phyloP scores from a whole-genome alignment of 177 flowering plant genomes.

The Vitis hybrid region DNA sequence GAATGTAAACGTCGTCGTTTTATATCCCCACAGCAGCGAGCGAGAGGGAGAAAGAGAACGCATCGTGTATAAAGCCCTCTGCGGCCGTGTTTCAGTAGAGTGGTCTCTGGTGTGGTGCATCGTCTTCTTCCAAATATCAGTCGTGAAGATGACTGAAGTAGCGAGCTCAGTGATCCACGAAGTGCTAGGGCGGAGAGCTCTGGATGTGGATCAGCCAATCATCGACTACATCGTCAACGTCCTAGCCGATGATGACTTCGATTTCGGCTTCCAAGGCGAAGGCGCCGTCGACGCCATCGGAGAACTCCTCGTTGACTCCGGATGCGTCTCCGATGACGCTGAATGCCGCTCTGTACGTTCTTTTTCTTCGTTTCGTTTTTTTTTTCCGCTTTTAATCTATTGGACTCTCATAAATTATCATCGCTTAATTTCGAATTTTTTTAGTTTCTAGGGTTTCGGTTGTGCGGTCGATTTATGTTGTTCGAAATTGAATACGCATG shows the following conservation, averaged over 20 bases:
- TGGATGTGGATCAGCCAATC: constrained; percentile 87
- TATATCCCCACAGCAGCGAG: too few species aligned
- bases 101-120: not conserved
- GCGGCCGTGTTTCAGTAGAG: not conserved
- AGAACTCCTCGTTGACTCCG: constrained; percentile 83
- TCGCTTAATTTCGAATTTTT: not conserved
- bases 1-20: too few species aligned
- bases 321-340: constrained; percentile 63
- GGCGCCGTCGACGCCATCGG: constrained; percentile 90
- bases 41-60: too few species aligned
- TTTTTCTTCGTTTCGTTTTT: not conserved
- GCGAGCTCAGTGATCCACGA: constrained; percentile 80
- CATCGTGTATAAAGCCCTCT: too few species aligned
- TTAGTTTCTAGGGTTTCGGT: not conserved
- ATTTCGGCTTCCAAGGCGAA: constrained; percentile 88
- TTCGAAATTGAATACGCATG: too few species aligned
- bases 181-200: constrained; percentile 61
- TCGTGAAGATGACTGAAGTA: constrained; percentile 62
- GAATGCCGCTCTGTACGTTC: constrained; percentile 69
- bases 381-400: not conserved
- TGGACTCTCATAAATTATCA: not conserved
- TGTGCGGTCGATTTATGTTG: too few species aligned
- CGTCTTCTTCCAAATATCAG: not conserved
- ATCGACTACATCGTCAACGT: constrained; percentile 90
- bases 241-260: constrained; percentile 98